Base-by-base conservation (phyloP, 108 stramenopile genomes). In the Asterionellopsis glacialis region DNA sequence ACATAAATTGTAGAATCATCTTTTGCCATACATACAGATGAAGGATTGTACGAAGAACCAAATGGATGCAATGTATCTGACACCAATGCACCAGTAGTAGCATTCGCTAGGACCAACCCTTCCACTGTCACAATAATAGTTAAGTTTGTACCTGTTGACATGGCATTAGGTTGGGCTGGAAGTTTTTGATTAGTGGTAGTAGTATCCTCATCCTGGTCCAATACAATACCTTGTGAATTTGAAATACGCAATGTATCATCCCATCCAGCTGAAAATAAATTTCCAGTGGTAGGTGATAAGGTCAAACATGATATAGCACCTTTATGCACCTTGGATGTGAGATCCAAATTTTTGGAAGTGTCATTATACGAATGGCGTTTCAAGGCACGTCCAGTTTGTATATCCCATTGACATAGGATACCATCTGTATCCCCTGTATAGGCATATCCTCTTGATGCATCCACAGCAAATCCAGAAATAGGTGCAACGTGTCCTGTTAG, bases 341-440 rank as follows among this genome's bases (percentile, higher is more conserved):
- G 23, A 38, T 80, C 81, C 9, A 61, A 39, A 61, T 82, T 74
- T 15, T n/a, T 7, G 40, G 33, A 18, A n/a, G 19, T 49, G 12
- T 56, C 48, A 44, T 70, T 55, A 33, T 33, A 33, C 11, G 65
- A 24, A 12, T 76, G 55, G 11, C 81, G 73, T 13, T 74, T 54
- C 13, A 72, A 33, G 50, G 62, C 75, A 72, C 55, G 52, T 47
- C 63, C 68, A 61, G 44, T 75, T 64, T 57, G 63, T 28, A 79
- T 62, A 63, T 92, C 86, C 91, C 92, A 95, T 44, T 95, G 76
- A 47, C 83, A 74, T 41, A 98, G 40, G 52, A 94, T 86, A 0
- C 96, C 96, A 65, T 95, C 93, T 22, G 87, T 83, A 49, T 91
- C 91, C n/a, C 89, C 93, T 10, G 97, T 96, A 67, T 91, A 90